Percentiles rank a stretch among this genome's conserved stretches.
phyloP scores from a whole-genome alignment of 2,329 filamentous ascomycete species.

The Aureobasidium sp. region DNA sequence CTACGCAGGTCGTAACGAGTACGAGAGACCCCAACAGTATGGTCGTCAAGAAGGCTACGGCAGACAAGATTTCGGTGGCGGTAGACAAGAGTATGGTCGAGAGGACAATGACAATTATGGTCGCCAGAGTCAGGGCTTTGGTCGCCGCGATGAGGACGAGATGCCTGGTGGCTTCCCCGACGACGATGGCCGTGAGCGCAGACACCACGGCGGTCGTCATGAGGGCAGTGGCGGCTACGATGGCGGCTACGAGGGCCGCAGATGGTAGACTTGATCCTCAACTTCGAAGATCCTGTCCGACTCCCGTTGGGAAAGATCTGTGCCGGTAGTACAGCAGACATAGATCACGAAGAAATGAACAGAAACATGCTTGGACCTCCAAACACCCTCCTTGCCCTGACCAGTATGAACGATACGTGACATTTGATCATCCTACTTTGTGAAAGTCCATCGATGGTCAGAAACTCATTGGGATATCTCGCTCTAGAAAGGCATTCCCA shows the following conservation, averaged over 20 bases:
- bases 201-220: conserved; percentile 4
- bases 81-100: conserved; percentile 16
- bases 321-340: not conserved
- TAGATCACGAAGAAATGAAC: not conserved
- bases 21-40: conserved; percentile 1
- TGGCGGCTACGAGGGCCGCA: conserved; percentile 4
- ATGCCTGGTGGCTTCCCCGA: conserved; percentile 7
- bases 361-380: not conserved
- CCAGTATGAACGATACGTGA: too few species aligned
- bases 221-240: not conserved
- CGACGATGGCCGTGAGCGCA: not conserved
- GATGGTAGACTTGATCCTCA: not conserved
- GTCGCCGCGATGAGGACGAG: conserved; percentile 5
- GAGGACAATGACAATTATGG: conserved; percentile 17
- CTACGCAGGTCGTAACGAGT: conserved; percentile 7
- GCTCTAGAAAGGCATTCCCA: too few species aligned
- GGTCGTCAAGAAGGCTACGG: conserved; percentile 16
- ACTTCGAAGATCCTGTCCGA: not conserved
- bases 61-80: conserved; percentile 18
- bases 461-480: too few species aligned
- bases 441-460: too few species aligned
- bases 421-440: too few species aligned
- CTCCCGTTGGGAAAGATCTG: too few species aligned
- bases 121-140: not conserved
- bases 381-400: too few species aligned